A percentile compares a stretch with the other conserved stretches of the same genome.
Evolutionary conservation across 1,284 basidiomycete genomes (phyloP).

Genomic region (Boletus subluridellus): DNA sequence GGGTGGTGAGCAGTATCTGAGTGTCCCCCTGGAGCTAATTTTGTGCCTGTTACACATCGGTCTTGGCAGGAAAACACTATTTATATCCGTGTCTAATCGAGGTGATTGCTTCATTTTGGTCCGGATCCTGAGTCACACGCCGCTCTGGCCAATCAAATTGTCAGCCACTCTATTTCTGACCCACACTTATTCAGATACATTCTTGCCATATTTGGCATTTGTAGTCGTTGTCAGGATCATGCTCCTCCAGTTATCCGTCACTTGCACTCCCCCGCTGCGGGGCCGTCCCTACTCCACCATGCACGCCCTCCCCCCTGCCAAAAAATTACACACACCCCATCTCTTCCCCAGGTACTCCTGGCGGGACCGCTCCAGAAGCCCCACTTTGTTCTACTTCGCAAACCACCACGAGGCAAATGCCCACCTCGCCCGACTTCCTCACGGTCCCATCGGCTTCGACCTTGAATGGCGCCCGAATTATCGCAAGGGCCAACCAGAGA

Average conservation of each 20-base stretch:
- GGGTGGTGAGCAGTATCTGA: neutral
- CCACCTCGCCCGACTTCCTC: constrained; percentile 20
- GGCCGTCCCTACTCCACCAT: constrained; percentile 11
- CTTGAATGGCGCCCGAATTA: constrained; percentile 69
- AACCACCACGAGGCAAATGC: constrained; percentile 23
- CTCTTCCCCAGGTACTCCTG: constrained; percentile 28
- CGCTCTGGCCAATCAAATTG: constrained; percentile 24
- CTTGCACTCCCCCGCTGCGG: neutral
- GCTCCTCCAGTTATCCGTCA: constrained; percentile 1
- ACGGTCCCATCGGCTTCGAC: constrained; percentile 60
- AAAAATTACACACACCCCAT: neutral
- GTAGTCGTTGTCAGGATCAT: constrained; percentile 8
- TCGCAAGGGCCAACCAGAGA: constrained; percentile 48
- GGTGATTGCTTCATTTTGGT: constrained; percentile 25
- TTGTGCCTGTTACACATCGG: constrained; percentile 31
- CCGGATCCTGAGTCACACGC: constrained; percentile 19
- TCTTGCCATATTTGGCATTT: constrained; percentile 14
- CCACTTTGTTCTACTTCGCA: constrained; percentile 25
- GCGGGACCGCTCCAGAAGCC: constrained; percentile 7
- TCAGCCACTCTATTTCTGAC: constrained; percentile 19
- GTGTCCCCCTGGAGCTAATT: constrained; percentile 15
- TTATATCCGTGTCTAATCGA: constrained; percentile 28
- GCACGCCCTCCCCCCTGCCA: constrained; percentile 5
- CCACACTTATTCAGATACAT: constrained; percentile 6
- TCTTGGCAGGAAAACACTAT: constrained; percentile 33